phyloP scores from a whole-genome alignment of 352 stramenopile genomes.

The Pythium aristosporum region DNA sequence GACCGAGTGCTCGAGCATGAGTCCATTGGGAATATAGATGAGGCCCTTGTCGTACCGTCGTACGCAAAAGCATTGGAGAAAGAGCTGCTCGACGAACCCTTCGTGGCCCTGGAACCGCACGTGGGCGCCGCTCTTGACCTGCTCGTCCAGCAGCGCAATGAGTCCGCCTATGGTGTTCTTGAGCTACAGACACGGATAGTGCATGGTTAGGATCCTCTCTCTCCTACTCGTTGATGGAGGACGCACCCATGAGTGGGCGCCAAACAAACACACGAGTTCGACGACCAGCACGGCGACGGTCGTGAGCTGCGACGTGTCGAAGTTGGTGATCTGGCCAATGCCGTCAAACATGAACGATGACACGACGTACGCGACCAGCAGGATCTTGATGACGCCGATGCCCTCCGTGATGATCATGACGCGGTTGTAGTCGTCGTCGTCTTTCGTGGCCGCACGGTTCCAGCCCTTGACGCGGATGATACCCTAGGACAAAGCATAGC shows the following conservation, averaged over 20 bases:
- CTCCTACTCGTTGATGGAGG: not conserved
- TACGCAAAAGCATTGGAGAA: constrained; percentile 78
- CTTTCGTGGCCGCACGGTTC: constrained; percentile 60
- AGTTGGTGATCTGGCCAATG: constrained; percentile 74
- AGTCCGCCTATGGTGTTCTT: constrained; percentile 86
- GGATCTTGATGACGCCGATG: constrained; percentile 82
- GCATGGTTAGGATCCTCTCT: not conserved
- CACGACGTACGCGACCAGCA: constrained; percentile 78
- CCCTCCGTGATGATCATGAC: constrained; percentile 88
- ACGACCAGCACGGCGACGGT: constrained; percentile 77
- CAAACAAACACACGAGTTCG: constrained; percentile 78
- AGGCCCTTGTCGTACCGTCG: constrained; percentile 82
- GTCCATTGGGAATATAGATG: constrained; percentile 78
- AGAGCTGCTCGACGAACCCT: constrained; percentile 80
- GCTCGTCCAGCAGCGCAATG: constrained; percentile 78
- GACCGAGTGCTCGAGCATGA: constrained; percentile 73
- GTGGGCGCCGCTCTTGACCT: constrained; percentile 77
- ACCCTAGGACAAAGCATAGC: constrained; percentile 30
- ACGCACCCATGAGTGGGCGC: constrained; percentile 77
- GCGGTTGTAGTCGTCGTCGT: constrained; percentile 83
- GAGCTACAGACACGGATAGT: constrained; percentile 39
- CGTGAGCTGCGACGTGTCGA: constrained; percentile 78
- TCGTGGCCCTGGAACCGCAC: constrained; percentile 74
- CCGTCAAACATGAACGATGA: constrained; percentile 86
- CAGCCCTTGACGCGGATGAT: constrained; percentile 84